These are phyloP conservation scores for Caryopteris hybrid DNA, from an alignment of 305 asterid species.

Conservation along the genomic window DNA sequence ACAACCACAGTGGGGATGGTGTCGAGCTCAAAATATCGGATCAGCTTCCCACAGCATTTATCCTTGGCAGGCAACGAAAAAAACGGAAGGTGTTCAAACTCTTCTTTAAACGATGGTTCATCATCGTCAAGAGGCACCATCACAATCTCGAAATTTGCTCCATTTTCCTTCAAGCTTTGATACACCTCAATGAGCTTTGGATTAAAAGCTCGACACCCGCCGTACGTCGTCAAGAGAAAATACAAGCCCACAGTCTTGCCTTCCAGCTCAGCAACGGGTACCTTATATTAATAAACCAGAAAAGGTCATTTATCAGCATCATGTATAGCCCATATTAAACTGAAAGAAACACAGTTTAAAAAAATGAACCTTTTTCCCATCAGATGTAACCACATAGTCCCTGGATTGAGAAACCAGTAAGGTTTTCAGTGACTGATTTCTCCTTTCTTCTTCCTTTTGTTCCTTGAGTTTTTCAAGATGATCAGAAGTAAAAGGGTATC, in stretches of 20 bases:
- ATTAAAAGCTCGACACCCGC: conserved; percentile 38
- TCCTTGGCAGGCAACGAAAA: conserved; percentile 71
- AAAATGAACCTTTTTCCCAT: conserved; percentile 56
- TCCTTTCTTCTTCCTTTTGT: conserved; percentile 58
- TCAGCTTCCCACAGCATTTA: conserved; percentile 44
- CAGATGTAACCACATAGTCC: conserved; percentile 58
- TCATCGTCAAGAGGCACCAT: conserved; percentile 77
- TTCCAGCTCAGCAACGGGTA: conserved; percentile 59
- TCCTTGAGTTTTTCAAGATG: conserved; percentile 42
- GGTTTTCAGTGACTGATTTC: conserved; percentile 63
- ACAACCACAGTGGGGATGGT: conserved; percentile 61
- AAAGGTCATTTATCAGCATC: not conserved
- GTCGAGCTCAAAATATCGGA: conserved; percentile 54
- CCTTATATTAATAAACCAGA: conserved; percentile 30
- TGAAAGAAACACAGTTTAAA: not conserved
- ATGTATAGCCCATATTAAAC: not conserved
- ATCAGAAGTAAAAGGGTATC: conserved; percentile 63
- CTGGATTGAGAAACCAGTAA: conserved; percentile 48
- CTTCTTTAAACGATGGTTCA: conserved; percentile 42
- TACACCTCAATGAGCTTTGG: conserved; percentile 50
- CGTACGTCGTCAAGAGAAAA: conserved; percentile 36
- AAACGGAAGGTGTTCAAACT: conserved; percentile 60
- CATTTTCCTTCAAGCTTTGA: conserved; percentile 43
- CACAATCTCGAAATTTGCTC: conserved; percentile 65
- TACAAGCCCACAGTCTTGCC: conserved; percentile 70